phyloP scores from a whole-genome alignment of 148 eudicot genomes.

The Rheum nobile region DNA sequence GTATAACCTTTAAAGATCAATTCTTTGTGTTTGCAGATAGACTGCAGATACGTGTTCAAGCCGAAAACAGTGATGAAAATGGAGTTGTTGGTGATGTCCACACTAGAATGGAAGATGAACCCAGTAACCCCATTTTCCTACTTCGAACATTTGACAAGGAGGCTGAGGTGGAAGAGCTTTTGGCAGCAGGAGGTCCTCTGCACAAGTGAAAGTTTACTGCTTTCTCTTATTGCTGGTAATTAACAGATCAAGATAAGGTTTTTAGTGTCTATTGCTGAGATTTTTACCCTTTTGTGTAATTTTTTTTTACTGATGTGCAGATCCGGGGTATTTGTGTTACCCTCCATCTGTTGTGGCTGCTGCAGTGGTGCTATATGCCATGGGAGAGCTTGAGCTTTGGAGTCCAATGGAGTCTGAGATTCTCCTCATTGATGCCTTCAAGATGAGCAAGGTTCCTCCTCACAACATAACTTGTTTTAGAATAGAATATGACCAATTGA shows the following conservation, averaged over 20 bases:
- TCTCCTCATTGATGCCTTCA: conserved; percentile 31
- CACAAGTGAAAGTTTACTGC: conserved; percentile 36
- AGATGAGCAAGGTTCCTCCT: conserved; percentile 35
- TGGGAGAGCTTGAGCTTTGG: conserved; percentile 40
- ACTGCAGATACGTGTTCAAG: conserved; percentile 44
- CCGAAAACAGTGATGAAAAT: conserved; percentile 68
- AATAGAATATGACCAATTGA: neutral
- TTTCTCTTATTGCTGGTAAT: conserved; percentile 5
- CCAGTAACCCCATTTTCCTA: conserved; percentile 72
- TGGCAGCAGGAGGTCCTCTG: conserved; percentile 32
- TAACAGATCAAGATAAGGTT: neutral
- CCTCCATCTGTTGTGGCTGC: conserved; percentile 66
- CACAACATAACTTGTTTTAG: neutral
- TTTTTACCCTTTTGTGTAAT: conserved; percentile 14
- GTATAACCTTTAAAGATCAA: neutral
- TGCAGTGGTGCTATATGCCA: conserved; percentile 45
- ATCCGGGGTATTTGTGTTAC: conserved; percentile 39
- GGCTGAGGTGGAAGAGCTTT: conserved; percentile 34
- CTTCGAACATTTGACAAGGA: conserved; percentile 45
- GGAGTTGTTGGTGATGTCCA: conserved; percentile 72
- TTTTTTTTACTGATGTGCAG: conserved; percentile 51
- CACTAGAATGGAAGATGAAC: conserved; percentile 73
- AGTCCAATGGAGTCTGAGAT: conserved; percentile 26
- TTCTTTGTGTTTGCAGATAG: conserved; percentile 34
- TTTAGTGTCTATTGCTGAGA: neutral